Percentiles rank a stretch among this genome's conserved stretches.
phyloP scores from a whole-genome alignment of 2,329 filamentous ascomycete genomes.

The Alternaria triticimaculans region DNA sequence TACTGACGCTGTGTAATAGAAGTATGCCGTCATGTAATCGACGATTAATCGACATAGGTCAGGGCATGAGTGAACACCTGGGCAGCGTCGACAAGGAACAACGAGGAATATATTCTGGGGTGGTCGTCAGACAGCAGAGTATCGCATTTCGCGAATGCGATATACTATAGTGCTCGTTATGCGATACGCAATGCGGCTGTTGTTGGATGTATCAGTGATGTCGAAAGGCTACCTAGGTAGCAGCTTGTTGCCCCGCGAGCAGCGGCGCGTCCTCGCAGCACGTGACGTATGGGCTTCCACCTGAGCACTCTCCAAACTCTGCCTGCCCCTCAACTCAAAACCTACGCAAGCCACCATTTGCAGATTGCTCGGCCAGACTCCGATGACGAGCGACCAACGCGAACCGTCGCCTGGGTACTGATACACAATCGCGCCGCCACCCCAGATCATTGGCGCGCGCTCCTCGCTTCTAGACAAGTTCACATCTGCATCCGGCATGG shows the following conservation, averaged over 20 bases:
- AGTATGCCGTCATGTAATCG: neutral
- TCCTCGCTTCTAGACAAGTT: neutral
- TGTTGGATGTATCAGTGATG: neutral
- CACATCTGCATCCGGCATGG: slow-evolving; percentile 2
- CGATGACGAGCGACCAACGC: neutral
- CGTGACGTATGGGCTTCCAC: neutral
- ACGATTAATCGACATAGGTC: neutral
- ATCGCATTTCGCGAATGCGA: neutral
- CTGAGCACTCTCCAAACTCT: neutral
- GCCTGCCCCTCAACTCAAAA: neutral
- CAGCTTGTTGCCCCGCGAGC: neutral
- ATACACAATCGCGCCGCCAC: neutral
- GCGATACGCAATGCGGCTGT: neutral
- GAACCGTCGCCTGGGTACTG: neutral
- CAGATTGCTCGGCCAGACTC: neutral
- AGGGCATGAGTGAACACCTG: neutral
- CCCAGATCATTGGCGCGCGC: neutral
- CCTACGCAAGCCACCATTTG: neutral
- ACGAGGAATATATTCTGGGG: neutral
- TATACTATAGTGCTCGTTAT: neutral
- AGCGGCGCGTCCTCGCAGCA: neutral
- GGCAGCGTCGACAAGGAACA: neutral
- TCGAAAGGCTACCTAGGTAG: neutral
- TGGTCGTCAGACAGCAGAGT: neutral
- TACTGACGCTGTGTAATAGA: no score